phyloP scores from a whole-genome alignment of 2,329 filamentous ascomycete species.

The Chaetomium strumarium region DNA sequence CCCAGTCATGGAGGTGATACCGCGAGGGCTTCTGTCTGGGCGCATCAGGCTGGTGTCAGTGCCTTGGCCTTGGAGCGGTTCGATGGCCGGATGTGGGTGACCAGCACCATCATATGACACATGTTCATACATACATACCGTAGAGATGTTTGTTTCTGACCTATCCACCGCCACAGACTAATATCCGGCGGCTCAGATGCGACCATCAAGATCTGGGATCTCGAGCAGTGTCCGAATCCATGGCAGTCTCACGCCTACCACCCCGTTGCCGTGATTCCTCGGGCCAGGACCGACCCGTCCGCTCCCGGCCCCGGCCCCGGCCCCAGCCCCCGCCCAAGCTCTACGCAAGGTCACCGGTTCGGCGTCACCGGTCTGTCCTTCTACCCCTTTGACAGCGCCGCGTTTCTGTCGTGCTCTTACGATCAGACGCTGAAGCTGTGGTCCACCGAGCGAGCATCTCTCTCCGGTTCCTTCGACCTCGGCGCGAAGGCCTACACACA shows the following conservation, averaged over 20 bases:
- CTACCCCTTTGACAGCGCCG: constrained; percentile 70
- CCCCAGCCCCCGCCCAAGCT: neutral
- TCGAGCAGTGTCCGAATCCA: constrained; percentile 54
- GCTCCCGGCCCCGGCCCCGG: no score
- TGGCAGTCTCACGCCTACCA: constrained; percentile 44
- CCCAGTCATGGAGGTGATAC: neutral
- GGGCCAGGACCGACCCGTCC: constrained; percentile 29
- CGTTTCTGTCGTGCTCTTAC: constrained; percentile 72
- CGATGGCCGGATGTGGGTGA: constrained; percentile 63
- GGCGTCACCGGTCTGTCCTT: constrained; percentile 72
- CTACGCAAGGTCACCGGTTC: constrained; percentile 45
- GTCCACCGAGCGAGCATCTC: constrained; percentile 55
- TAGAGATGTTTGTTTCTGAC: neutral
- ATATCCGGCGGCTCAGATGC: constrained; percentile 83
- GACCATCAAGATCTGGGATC: constrained; percentile 80
- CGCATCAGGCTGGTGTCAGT: constrained; percentile 74
- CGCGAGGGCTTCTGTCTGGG: constrained; percentile 39
- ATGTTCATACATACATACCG: no score
- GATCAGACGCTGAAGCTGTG: constrained; percentile 73
- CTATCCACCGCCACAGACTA: constrained; percentile 46
- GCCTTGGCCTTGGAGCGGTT: constrained; percentile 75
- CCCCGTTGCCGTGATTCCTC: constrained; percentile 47
- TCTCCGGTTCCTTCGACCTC: constrained; percentile 63
- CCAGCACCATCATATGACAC: neutral
- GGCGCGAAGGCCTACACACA: constrained; percentile 69